A percentile compares a stretch with the other conserved stretches of the same genome.
These are phyloP conservation scores for Blastocladiella emersonii DNA, from an alignment of 371 early-diverging fungal species.

Conservation along the genomic window DNA sequence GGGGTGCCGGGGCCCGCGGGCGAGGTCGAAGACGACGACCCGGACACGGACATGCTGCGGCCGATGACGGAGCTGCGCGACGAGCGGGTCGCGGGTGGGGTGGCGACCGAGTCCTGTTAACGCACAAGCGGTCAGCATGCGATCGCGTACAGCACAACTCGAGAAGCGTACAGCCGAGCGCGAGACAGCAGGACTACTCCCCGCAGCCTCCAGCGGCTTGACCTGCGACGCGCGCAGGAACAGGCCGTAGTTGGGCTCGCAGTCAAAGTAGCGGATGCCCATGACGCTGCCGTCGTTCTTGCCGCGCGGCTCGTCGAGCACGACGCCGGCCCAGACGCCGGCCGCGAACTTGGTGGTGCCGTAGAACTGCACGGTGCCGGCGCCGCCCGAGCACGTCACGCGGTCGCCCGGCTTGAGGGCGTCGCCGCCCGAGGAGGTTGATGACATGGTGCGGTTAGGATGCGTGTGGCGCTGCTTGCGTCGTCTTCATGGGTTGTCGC, in stretches of 20 bases:
- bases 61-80: slow-evolving; percentile 5
- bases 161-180: slow-evolving; percentile 5
- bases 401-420: too few species aligned
- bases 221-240: slow-evolving; percentile 64
- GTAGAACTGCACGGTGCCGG: slow-evolving; percentile 19
- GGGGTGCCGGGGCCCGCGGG: slow-evolving; percentile 6
- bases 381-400: not conserved
- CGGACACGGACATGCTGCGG: slow-evolving; percentile 13
- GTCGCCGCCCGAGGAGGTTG: too few species aligned
- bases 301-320: slow-evolving; percentile 51
- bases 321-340: slow-evolving; percentile 70
- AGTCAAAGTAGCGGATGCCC: slow-evolving; percentile 69
- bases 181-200: slow-evolving; percentile 8
- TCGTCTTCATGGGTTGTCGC: too few species aligned
- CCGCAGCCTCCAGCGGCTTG: slow-evolving; percentile 14
- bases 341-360: slow-evolving; percentile 55
- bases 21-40: slow-evolving; percentile 7
- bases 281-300: slow-evolving; percentile 68
- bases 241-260: slow-evolving; percentile 53
- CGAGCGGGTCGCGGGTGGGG: too few species aligned
- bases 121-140: too few species aligned
- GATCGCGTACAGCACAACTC: too few species aligned
- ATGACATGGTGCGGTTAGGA: too few species aligned
- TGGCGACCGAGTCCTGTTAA: too few species aligned
- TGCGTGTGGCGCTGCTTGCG: too few species aligned